Evolutionary conservation across 148 eudicot species (phyloP).

Genomic region (Vaccinium macrocarpon): DNA sequence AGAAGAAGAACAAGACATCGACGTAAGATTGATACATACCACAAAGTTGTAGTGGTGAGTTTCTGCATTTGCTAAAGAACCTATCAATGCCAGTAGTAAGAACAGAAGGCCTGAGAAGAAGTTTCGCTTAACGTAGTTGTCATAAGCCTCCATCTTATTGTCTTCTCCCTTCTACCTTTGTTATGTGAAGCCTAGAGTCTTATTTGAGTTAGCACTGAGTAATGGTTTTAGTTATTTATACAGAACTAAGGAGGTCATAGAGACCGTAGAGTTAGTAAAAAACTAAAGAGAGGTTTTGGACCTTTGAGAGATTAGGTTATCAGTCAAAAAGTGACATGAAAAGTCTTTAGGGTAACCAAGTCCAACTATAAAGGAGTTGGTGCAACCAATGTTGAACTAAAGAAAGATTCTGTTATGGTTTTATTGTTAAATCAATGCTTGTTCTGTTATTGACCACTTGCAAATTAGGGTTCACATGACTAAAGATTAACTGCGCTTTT

Average conservation of each 20-base stretch:
- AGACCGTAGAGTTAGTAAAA: background rate
- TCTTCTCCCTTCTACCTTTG: background rate
- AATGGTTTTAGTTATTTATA: background rate
- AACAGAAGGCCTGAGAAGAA: slow-evolving; percentile 28
- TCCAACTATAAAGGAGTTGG: background rate
- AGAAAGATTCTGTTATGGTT: background rate
- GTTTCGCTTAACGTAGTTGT: background rate
- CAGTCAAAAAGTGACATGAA: background rate
- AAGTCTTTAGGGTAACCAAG: background rate
- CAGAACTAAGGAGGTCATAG: background rate
- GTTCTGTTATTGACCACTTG: background rate
- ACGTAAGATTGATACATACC: slow-evolving; percentile 36
- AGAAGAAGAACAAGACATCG: background rate
- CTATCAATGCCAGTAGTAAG: slow-evolving; percentile 28
- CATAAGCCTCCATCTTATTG: slow-evolving; percentile 33
- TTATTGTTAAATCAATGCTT: background rate
- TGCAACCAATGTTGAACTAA: background rate
- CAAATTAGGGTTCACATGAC: background rate
- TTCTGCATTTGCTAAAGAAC: slow-evolving; percentile 45
- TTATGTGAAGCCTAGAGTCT: background rate
- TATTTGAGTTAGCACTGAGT: background rate
- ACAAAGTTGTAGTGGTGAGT: slow-evolving; percentile 56
- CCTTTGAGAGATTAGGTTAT: background rate
- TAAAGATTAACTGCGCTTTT: background rate
- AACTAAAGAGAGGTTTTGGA: background rate